These are phyloP conservation scores for Blastomyces silverae DNA, from an alignment of 2,329 filamentous ascomycete genomes.

Conservation along the genomic window DNA sequence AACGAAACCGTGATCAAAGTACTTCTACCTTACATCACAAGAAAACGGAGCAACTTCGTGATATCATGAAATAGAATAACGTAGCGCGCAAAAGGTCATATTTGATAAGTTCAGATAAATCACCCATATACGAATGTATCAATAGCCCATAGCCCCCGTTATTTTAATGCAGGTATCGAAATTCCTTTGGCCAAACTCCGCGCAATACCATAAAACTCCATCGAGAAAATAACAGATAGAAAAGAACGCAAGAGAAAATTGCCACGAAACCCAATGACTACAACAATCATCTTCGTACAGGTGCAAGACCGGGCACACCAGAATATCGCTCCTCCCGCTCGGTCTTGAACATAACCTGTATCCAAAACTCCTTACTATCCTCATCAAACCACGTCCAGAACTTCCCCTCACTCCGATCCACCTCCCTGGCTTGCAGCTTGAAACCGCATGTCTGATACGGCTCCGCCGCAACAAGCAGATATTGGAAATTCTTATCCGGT, in stretches of 20 bases:
- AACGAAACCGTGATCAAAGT: neutral
- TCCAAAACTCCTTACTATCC: slow-evolving; percentile 94
- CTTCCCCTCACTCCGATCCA: slow-evolving; percentile 78
- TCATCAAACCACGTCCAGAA: slow-evolving; percentile 95
- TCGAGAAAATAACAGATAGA: neutral
- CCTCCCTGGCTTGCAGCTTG: slow-evolving; percentile 87
- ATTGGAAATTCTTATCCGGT: slow-evolving; percentile 89
- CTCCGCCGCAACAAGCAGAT: slow-evolving; percentile 88
- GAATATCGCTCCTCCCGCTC: slow-evolving; percentile 87
- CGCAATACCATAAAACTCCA: slow-evolving; percentile 10
- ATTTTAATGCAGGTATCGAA: slow-evolving; percentile 2
- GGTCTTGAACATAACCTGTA: slow-evolving; percentile 97
- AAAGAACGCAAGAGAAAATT: neutral
- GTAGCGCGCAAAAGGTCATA: neutral
- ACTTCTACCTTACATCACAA: neutral
- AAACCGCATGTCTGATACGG: slow-evolving; percentile 97
- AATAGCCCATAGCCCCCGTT: neutral
- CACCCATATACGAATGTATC: neutral
- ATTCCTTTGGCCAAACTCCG: slow-evolving; percentile 1
- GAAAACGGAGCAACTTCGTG: neutral
- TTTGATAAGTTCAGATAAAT: neutral
- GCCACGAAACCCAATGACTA: neutral
- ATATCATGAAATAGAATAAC: neutral
- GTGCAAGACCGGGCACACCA: slow-evolving; percentile 58
- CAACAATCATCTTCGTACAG: slow-evolving; percentile 25